These are phyloP conservation scores for Phytophthora tentaculata DNA, from an alignment of 352 stramenopile genomes.

Conservation along the genomic window DNA sequence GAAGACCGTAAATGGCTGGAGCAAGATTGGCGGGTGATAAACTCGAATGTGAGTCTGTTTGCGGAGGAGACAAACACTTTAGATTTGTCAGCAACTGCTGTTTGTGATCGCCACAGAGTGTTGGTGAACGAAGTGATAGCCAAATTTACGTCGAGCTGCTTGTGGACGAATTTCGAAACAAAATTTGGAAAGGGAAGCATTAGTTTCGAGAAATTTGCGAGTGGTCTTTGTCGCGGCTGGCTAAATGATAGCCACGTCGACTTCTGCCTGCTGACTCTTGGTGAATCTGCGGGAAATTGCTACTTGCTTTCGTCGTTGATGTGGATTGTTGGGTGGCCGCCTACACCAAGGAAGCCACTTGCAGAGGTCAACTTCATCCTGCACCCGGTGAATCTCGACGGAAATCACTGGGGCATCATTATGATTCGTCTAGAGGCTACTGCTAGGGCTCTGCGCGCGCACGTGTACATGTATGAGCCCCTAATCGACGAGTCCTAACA, in stretches of 20 bases:
- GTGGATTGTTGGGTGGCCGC: not conserved
- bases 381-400: constrained; percentile 1
- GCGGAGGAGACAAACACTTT: not conserved
- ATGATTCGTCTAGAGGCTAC: not conserved
- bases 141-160: constrained; percentile 5
- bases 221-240: constrained; percentile 6
- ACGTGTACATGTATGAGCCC: constrained; percentile 17
- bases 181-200: not conserved
- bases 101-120: not conserved
- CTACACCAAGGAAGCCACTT: not conserved
- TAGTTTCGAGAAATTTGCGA: constrained; percentile 10
- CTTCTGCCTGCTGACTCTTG: constrained; percentile 11
- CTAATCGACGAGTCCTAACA: constrained; percentile 5
- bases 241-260: constrained; percentile 13
- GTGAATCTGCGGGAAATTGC: not conserved
- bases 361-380: too few relatives aligned
- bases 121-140: constrained; percentile 8
- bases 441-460: not conserved
- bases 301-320: constrained; percentile 4
- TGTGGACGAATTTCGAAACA: constrained; percentile 2
- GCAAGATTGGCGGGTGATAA: constrained; percentile 7
- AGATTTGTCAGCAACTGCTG: too few relatives aligned
- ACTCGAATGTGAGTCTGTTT: constrained; percentile 11
- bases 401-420: constrained; percentile 22
- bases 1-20: constrained; percentile 20